Conservation (phyloP, 352 stramenopile genomes). For the Globisporangium takayamanum region DNA sequence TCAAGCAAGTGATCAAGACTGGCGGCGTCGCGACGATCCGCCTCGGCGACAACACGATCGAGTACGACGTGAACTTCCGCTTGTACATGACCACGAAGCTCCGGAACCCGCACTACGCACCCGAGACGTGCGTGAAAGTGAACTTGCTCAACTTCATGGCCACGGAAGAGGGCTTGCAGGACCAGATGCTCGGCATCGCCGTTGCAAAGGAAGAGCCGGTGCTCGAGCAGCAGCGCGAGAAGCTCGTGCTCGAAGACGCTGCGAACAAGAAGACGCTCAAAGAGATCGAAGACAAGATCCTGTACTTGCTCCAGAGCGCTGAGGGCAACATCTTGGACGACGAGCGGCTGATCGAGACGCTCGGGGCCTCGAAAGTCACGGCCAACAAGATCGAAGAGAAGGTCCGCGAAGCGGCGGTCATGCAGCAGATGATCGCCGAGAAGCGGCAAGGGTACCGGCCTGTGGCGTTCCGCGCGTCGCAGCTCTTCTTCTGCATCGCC, state of each 20-base stretch:
- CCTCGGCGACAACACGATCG: slow-evolving; percentile 91
- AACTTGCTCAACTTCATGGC: slow-evolving; percentile 97
- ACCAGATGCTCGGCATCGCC: slow-evolving; percentile 95
- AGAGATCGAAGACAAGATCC: slow-evolving; percentile 96
- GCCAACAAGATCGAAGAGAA: slow-evolving; percentile 94
- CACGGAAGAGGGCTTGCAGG: slow-evolving; percentile 91
- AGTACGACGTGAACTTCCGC: slow-evolving; percentile 91
- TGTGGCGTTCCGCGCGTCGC: slow-evolving; percentile 86
- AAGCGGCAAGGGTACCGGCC: slow-evolving; percentile 89
- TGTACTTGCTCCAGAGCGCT: slow-evolving; percentile 89
- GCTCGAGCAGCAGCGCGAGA: slow-evolving; percentile 88
- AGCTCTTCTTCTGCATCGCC: slow-evolving; percentile 94
- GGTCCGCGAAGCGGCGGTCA: slow-evolving; percentile 89
- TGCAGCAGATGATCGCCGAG: slow-evolving; percentile 90
- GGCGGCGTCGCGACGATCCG: slow-evolving; percentile 88
- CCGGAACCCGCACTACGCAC: slow-evolving; percentile 91
- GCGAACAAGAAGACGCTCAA: slow-evolving; percentile 94
- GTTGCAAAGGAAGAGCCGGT: slow-evolving; percentile 92
- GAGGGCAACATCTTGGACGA: slow-evolving; percentile 96
- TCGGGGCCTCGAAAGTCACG: slow-evolving; percentile 90
- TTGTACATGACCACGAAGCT: slow-evolving; percentile 95
- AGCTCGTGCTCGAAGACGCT: slow-evolving; percentile 92
- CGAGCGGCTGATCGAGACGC: slow-evolving; percentile 92
- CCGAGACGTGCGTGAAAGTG: slow-evolving; percentile 94
- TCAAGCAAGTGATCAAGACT: slow-evolving; percentile 90